A percentile compares a stretch with the other conserved stretches of the same genome.
These are phyloP conservation scores for Suillus lakei DNA, from an alignment of 768 basidiomycete species.

Conservation along the genomic window DNA sequence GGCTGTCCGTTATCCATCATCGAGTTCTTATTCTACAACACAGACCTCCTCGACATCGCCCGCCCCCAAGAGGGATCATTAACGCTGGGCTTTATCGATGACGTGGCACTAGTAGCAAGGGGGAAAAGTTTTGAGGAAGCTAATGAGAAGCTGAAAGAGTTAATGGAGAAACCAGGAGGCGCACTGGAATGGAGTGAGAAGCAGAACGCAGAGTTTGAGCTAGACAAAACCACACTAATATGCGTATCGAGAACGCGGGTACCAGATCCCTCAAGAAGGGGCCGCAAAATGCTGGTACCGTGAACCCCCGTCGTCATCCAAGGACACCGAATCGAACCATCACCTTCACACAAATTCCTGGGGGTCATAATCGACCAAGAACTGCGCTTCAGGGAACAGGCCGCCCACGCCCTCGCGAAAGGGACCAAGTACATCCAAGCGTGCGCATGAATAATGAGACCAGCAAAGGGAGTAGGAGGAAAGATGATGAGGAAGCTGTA, in stretches of 20 bases:
- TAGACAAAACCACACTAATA: conserved; percentile 7
- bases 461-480: background rate
- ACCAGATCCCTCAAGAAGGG: conserved; percentile 1
- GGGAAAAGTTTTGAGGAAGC: background rate
- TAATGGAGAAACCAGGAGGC: conserved; percentile 3
- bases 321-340: background rate
- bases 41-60: conserved; percentile 20
- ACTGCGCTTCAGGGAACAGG: conserved; percentile 1
- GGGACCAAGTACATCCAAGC: conserved; percentile 1
- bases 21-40: conserved; percentile 34
- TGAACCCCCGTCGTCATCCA: background rate
- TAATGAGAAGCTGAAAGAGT: background rate
- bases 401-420: background rate
- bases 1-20: conserved; percentile 36
- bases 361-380: conserved; percentile 7
- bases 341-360: background rate
- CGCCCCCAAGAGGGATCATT: background rate
- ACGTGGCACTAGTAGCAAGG: conserved; percentile 6
- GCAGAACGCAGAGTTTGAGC: conserved; percentile 7
- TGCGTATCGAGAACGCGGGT: background rate
- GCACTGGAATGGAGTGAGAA: conserved; percentile 4
- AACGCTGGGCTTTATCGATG: conserved; percentile 11
- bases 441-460: background rate
- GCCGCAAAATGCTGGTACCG: background rate
- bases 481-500: conserved; percentile 1